Percentiles rank a stretch among this genome's conserved stretches.
These are phyloP conservation scores for Cercophora sp. DNA, from an alignment of 495 filamentous ascomycete species.

Conservation along the genomic window DNA sequence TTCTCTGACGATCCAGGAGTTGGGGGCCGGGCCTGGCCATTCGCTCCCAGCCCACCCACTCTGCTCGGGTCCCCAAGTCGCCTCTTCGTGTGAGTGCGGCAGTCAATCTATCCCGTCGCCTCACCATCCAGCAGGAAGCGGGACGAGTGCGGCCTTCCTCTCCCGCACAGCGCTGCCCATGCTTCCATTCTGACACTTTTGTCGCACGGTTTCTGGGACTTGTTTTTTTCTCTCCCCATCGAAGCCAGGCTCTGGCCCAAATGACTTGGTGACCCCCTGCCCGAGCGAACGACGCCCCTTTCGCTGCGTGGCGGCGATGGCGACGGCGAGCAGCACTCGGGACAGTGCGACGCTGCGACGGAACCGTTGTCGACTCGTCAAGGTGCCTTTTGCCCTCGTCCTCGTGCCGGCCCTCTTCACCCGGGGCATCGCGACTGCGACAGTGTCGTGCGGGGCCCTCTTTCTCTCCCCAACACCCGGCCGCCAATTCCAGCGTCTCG, in stretches of 20 bases:
- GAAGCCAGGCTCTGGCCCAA: too few relatives aligned
- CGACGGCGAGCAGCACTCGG: not conserved
- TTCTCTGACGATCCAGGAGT: not conserved
- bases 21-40: not conserved
- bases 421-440: not conserved
- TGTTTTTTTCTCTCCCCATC: too few relatives aligned
- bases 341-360: not conserved
- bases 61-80: too few relatives aligned
- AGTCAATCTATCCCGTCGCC: too few relatives aligned
- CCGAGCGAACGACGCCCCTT: not conserved
- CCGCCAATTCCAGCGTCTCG: conserved; percentile 16
- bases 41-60: not conserved
- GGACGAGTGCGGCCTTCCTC: too few relatives aligned
- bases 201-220: too few relatives aligned
- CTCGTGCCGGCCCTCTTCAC: not conserved
- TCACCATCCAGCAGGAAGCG: not conserved
- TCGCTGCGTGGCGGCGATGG: conserved; percentile 10
- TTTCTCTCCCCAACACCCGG: conserved; percentile 17
- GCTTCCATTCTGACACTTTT: too few relatives aligned
- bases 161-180: not conserved
- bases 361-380: not conserved
- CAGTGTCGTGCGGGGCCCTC: conserved; percentile 13
- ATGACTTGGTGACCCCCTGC: not conserved
- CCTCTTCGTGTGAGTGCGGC: too few relatives aligned
- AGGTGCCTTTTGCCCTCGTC: not conserved